These are phyloP conservation scores for Naganishia randhawae DNA, from an alignment of 768 basidiomycete genomes.

Conservation along the genomic window DNA sequence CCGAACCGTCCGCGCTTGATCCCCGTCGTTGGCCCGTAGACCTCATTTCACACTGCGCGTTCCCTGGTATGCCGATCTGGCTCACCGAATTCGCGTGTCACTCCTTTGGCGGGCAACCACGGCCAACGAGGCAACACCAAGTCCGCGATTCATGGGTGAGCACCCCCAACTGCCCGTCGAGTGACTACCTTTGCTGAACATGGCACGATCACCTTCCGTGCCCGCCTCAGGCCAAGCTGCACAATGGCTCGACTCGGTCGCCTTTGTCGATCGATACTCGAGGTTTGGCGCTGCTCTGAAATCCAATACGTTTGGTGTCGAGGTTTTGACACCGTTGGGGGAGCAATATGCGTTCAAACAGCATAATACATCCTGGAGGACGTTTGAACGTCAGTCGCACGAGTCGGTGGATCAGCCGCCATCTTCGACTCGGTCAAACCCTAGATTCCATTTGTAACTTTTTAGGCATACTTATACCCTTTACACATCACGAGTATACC, in stretches of 20 bases:
- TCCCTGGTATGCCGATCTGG: conserved; percentile 19
- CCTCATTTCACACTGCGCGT: conserved; percentile 1
- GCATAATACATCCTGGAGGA: no score
- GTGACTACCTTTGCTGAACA: background rate
- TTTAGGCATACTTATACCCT: no score
- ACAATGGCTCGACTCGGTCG: conserved; percentile 18
- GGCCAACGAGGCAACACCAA: conserved; percentile 11
- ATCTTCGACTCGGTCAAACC: no score
- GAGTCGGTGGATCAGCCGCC: no score
- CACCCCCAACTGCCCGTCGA: background rate
- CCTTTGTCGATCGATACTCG: conserved; percentile 26
- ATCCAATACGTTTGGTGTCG: conserved; percentile 15
- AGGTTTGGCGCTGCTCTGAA: conserved; percentile 27
- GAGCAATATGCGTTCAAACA: conserved; percentile 22
- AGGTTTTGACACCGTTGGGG: conserved; percentile 19
- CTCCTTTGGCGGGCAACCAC: conserved; percentile 6
- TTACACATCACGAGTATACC: background rate
- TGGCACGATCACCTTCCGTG: background rate
- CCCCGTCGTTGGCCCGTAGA: background rate
- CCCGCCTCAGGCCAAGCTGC: background rate
- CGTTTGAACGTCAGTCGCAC: no score
- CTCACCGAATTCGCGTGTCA: conserved; percentile 26
- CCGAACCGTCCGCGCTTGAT: background rate
- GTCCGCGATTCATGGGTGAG: conserved; percentile 30
- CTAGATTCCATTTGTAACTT: no score